Evolutionary conservation across 2,329 filamentous ascomycete species (phyloP).

Genomic region (Stachybotrys chartarum): DNA sequence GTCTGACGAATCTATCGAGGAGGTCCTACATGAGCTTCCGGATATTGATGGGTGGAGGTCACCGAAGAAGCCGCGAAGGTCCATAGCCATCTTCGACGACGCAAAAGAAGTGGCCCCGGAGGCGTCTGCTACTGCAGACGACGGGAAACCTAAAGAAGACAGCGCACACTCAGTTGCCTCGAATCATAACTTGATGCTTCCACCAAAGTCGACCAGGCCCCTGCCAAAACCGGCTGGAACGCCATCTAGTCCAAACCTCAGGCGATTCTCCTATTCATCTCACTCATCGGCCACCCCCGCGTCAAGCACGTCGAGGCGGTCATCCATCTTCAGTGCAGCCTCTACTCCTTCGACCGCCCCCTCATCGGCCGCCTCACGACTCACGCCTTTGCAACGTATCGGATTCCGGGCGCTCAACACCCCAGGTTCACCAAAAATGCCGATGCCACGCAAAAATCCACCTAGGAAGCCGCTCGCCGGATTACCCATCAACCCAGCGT

Average conservation of each 20-base stretch:
- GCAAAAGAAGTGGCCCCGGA: slow-evolving; percentile 6
- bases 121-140: background rate
- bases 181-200: slow-evolving; percentile 18
- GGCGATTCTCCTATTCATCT: slow-evolving; percentile 27
- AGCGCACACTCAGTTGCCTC: slow-evolving; percentile 4
- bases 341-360: slow-evolving; percentile 33
- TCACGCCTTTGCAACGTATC: slow-evolving; percentile 48
- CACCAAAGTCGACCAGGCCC: slow-evolving; percentile 14
- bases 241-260: slow-evolving; percentile 21
- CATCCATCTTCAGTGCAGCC: slow-evolving; percentile 26
- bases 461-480: slow-evolving; percentile 20
- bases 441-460: slow-evolving; percentile 17
- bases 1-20: slow-evolving; percentile 52
- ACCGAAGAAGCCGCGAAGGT: slow-evolving; percentile 23
- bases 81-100: slow-evolving; percentile 39
- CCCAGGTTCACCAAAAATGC: slow-evolving; percentile 18
- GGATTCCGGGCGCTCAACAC: slow-evolving; percentile 33
- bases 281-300: slow-evolving; percentile 22
- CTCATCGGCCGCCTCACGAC: slow-evolving; percentile 34
- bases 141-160: background rate
- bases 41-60: slow-evolving; percentile 44
- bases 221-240: slow-evolving; percentile 15
- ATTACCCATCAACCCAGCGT: slow-evolving; percentile 43
- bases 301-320: slow-evolving; percentile 24
- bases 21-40: slow-evolving; percentile 42